phyloP scores from a whole-genome alignment of 805 yeast genomes.

The Yarrowia osloensis region DNA sequence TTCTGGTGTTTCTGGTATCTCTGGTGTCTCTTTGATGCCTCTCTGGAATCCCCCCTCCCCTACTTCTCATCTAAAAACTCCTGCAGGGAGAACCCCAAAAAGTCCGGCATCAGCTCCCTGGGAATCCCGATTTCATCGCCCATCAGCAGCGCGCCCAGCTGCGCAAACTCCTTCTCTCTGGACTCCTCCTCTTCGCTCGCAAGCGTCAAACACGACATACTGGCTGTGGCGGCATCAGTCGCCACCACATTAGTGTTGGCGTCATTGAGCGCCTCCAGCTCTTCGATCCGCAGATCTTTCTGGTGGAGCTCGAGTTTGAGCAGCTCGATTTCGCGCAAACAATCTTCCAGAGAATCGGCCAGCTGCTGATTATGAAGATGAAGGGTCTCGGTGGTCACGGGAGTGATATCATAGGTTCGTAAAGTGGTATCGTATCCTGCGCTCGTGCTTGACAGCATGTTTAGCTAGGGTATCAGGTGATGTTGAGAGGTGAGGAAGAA shows the following conservation, averaged over 20 bases:
- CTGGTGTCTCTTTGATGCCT: too few relatives aligned
- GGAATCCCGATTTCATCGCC: not conserved
- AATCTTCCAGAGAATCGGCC: not conserved
- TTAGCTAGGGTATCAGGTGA: conserved; percentile 12
- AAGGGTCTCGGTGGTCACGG: not conserved
- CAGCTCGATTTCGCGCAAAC: conserved; percentile 17
- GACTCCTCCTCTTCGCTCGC: not conserved
- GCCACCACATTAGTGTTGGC: not conserved
- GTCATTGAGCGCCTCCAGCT: not conserved
- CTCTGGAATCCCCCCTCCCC: too few relatives aligned
- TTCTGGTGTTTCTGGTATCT: too few relatives aligned
- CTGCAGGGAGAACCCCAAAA: conserved; percentile 7
- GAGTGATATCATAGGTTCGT: conserved; percentile 1
- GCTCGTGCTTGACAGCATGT: conserved; percentile 8
- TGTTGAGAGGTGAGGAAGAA: not conserved
- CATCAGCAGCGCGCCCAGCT: not conserved
- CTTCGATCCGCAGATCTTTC: not conserved
- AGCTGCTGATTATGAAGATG: conserved; percentile 10
- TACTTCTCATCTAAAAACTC: conserved; percentile 7
- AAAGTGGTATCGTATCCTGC: conserved; percentile 12
- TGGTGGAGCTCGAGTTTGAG: conserved; percentile 14
- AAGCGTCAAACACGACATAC: not conserved
- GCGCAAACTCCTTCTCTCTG: not conserved
- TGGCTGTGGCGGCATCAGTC: not conserved
- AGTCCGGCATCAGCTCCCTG: not conserved